Percentiles rank a stretch among this genome's conserved stretches.
Evolutionary conservation across 2,329 filamentous ascomycete genomes (phyloP).

Genomic region (Monosporascus sp.): DNA sequence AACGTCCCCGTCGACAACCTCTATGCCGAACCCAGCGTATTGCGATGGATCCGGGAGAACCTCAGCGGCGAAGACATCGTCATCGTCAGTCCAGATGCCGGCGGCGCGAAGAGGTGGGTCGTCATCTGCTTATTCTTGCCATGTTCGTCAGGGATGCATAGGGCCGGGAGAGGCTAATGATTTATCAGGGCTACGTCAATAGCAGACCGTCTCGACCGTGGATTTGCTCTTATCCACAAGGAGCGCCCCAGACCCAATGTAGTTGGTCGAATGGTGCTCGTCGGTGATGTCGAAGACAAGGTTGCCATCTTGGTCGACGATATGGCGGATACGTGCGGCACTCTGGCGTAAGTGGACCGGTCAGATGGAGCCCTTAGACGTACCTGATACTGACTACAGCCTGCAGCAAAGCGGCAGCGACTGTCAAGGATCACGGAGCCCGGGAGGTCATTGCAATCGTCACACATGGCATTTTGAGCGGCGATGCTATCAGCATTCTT

Average conservation of each 20-base stretch:
- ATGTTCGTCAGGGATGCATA: neutral
- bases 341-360: constrained; percentile 30
- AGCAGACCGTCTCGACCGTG: constrained; percentile 82
- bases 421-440: constrained; percentile 81
- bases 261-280: constrained; percentile 90
- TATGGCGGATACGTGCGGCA: constrained; percentile 96
- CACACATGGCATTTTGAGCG: constrained; percentile 76
- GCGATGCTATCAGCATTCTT: constrained; percentile 65
- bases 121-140: neutral
- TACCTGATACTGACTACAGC: constrained; percentile 32
- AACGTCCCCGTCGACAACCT: constrained; percentile 73
- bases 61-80: constrained; percentile 76
- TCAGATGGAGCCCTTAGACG: neutral
- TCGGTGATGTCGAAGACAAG: constrained; percentile 86
- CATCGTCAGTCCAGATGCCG: constrained; percentile 91
- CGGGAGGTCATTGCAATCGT: constrained; percentile 90
- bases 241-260: constrained; percentile 83
- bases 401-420: constrained; percentile 73
- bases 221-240: constrained; percentile 95
- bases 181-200: constrained; percentile 72
- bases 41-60: constrained; percentile 89
- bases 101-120: constrained; percentile 77
- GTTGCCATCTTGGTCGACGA: constrained; percentile 95
- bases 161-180: neutral
- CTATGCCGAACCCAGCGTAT: constrained; percentile 87